Percentiles rank a stretch among this genome's conserved stretches.
phyloP scores from a whole-genome alignment of 2,329 filamentous ascomycete genomes.

The Onygenales sp. region DNA sequence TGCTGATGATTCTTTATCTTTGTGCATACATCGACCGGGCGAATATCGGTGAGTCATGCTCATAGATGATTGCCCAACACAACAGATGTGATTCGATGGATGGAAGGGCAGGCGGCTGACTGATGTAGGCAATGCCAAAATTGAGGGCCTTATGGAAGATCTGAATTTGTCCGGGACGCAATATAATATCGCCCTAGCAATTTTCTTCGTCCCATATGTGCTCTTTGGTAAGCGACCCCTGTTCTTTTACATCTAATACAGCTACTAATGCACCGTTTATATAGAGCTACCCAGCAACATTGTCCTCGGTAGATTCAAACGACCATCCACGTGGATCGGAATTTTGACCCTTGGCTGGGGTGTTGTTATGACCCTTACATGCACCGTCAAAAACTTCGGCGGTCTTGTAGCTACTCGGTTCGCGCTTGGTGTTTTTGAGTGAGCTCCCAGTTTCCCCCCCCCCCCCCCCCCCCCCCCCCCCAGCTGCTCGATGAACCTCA shows the following conservation, averaged over 20 bases:
- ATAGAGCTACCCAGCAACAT: slow-evolving; percentile 21
- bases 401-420: slow-evolving; percentile 29
- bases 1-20: slow-evolving; percentile 7
- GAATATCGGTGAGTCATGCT: slow-evolving; percentile 5
- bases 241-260: slow-evolving; percentile 42
- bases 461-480: too few species aligned
- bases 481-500: too few species aligned
- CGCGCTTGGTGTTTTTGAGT: slow-evolving; percentile 29
- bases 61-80: too few species aligned
- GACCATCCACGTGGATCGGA: slow-evolving; percentile 35
- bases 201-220: slow-evolving; percentile 82
- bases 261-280: slow-evolving; percentile 17
- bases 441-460: slow-evolving; percentile 8
- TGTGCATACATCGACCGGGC: slow-evolving; percentile 8
- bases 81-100: neutral
- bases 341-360: slow-evolving; percentile 23
- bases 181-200: slow-evolving; percentile 67
- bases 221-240: slow-evolving; percentile 63
- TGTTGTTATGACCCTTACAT: slow-evolving; percentile 30
- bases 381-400: slow-evolving; percentile 27
- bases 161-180: slow-evolving; percentile 53
- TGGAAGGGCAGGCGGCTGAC: slow-evolving; percentile 32
- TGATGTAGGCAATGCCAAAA: slow-evolving; percentile 66
- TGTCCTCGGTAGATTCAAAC: slow-evolving; percentile 20
- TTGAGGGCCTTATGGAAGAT: slow-evolving; percentile 48